Evolutionary conservation across 805 yeast species (phyloP), one percentile per base, ranked within the genome.

Genomic region (Candida ortonii): DNA sequence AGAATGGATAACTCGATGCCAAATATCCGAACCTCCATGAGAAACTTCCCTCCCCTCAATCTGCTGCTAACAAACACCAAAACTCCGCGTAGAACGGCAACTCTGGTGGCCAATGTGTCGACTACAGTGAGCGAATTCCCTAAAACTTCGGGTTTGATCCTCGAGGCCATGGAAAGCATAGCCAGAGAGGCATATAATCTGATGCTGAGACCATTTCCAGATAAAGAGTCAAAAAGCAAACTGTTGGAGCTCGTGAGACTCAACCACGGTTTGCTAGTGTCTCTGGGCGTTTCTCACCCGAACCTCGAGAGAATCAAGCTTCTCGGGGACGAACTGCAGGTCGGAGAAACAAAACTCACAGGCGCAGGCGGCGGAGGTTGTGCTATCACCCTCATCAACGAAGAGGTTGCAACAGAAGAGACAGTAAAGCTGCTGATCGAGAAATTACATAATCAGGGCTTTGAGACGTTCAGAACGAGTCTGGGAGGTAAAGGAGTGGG

Each of bases 311-410:
- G 69, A 32, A 76, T 90, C 18, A 81, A 78, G 50, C 61, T 74
- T 14, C 64, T 76, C n/a, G 72, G 86, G 16, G 89, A 84, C 52
- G 70, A 68, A 32, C 50, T 76, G 37, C 55, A 65, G 4, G 59
- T 93, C 12, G 98, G 98, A 6, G 78, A 83, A 38, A 90, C 98
- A 0, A 93, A 93, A 58, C 71, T 93, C 35, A 93, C 98, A 0
- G 98, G 98, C 25, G 98, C 98, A 0, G 98, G 98, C 22, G 98
- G 98, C 14, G 98, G 98, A 32, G 98, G 98, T 2, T 93, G 98
- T 67, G 95, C 97, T 8, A 82, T 93, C 36, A 93, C 97, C 0
- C 62, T 93, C 23, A 67, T 89, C 11, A 65, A 73, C 30, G 77
- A 72, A 25, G 67, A 64, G 3, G 55, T 73, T 6, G 59, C 59